A percentile compares a stretch with the other conserved stretches of the same genome.
phyloP scores from a whole-genome alignment of 1,284 basidiomycete genomes.

The Athelia sp. region DNA sequence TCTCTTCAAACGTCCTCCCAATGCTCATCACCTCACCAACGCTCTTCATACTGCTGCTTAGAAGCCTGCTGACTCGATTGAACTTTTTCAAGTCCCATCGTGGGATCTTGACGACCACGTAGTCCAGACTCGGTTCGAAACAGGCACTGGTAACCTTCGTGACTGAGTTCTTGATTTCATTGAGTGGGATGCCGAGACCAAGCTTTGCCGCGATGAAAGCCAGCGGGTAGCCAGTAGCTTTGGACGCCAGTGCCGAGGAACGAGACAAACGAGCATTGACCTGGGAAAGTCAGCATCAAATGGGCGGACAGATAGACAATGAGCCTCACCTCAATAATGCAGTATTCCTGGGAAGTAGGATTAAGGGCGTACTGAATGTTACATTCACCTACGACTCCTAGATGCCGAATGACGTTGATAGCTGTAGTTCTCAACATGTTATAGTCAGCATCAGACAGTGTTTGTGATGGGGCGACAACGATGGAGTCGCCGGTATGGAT shows the following conservation, averaged over 20 bases:
- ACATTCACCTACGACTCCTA: slow-evolving; percentile 97
- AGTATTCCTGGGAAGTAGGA: slow-evolving; percentile 93
- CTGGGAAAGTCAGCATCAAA: slow-evolving; percentile 27
- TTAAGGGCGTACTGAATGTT: slow-evolving; percentile 99
- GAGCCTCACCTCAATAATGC: slow-evolving; percentile 84
- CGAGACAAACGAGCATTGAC: slow-evolving; percentile 99
- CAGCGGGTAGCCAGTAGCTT: slow-evolving; percentile 97
- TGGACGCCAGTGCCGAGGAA: slow-evolving; percentile 96
- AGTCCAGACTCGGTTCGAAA: slow-evolving; percentile 97
- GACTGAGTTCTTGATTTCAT: slow-evolving; percentile 97
- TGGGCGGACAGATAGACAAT: slow-evolving; percentile 2
- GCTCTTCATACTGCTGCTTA: slow-evolving; percentile 97
- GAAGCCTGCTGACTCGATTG: slow-evolving; percentile 79
- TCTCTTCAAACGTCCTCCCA: slow-evolving; percentile 97
- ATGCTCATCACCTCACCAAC: slow-evolving; percentile 99
- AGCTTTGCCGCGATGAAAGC: slow-evolving; percentile 99
- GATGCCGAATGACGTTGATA: slow-evolving; percentile 95
- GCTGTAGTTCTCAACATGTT: slow-evolving; percentile 99
- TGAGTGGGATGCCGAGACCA: slow-evolving; percentile 93
- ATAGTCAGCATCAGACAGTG: slow-evolving; percentile 95
- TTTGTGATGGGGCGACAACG: slow-evolving; percentile 96
- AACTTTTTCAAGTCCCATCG: slow-evolving; percentile 99
- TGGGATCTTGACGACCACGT: slow-evolving; percentile 97
- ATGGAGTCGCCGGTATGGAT: slow-evolving; percentile 99
- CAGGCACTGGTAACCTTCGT: slow-evolving; percentile 96